Base-by-base conservation (phyloP, 768 basidiomycete species). In the Tricholoma sp. region DNA sequence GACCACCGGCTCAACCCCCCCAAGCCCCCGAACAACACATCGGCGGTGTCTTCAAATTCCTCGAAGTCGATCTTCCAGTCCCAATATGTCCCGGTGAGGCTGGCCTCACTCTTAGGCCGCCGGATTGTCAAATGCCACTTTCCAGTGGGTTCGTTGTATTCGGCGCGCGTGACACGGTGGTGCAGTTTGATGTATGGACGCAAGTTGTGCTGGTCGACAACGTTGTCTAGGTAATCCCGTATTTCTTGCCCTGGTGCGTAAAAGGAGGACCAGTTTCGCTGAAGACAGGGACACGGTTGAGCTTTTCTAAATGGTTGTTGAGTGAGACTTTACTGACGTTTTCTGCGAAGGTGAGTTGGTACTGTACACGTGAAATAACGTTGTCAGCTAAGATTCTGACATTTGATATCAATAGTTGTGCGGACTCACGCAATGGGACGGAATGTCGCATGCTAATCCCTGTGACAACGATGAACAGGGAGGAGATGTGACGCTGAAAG, bases 241-340 rank as follows among this genome's bases (percentile, higher is more conserved):
- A 89, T 86, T 64, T 89, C 85, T 5, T 75, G 66, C 2, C 84
- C 84, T 4, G 81, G 71, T 4, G 84, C 76, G 56, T 85, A 86
- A 68, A 82, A 84, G 4, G 78, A 68, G 1, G 83, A 83, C 84
- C 84, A 86, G 58, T 84, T 72, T 6, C 74, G 75, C 81, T 85
- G 59, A 10, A 31, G 19, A 50, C 9, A 32, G 29, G 22, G 14
- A 19, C 31, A 5, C 4, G 24, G 37, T 4, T 27, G n/a, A 18
- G 12, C 45, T 27, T 43, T 52, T 50, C 46, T 51, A 32, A 32
- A 32, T 43, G 37, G 32, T 7, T 7, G 31, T 46, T n/a, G 21
- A 58, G 8, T 11, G 31, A 7, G 31, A 32, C 6, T 14, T 29
- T 6, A 59, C 69, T 57, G 59, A 77, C 81, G 59, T 84, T 82